A percentile compares a stretch with the other conserved stretches of the same genome.
phyloP scores from a whole-genome alignment of 148 eudicot species.

The Vaccinium vitisidaea region DNA sequence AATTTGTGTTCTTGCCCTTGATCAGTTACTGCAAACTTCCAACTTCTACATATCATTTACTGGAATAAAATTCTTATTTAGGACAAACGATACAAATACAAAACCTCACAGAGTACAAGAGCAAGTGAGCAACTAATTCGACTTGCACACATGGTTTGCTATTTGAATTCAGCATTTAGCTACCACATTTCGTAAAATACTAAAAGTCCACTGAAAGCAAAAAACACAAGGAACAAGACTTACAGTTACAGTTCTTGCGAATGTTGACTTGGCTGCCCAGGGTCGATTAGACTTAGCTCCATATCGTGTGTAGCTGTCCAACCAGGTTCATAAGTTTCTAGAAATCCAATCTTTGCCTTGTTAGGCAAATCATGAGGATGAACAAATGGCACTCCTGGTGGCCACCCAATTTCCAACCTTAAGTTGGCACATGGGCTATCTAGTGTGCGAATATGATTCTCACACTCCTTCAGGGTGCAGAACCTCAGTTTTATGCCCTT shows the following conservation, averaged over 20 bases:
- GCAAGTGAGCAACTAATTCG: neutral
- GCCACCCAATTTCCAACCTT: conserved; percentile 98
- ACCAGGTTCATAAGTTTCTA: conserved; percentile 98
- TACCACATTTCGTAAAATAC: neutral
- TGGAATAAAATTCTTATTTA: neutral
- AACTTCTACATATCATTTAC: neutral
- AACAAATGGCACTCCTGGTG: conserved; percentile 95
- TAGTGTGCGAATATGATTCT: conserved; percentile 69
- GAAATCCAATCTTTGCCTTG: conserved; percentile 95
- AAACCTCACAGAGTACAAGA: neutral
- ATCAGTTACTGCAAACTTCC: neutral
- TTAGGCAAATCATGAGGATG: conserved; percentile 99
- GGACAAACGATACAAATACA: neutral
- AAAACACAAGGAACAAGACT: conserved; percentile 13
- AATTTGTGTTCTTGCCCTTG: neutral
- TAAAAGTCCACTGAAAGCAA: neutral
- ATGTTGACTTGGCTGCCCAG: conserved; percentile 68
- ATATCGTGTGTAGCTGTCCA: conserved; percentile 91
- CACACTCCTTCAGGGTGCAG: conserved; percentile 91
- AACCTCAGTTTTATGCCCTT: conserved; percentile 93
- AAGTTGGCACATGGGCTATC: conserved; percentile 89
- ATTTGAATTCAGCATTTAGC: neutral
- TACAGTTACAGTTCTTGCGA: conserved; percentile 48
- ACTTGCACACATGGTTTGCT: neutral
- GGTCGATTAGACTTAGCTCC: conserved; percentile 74